These are phyloP conservation scores for Smittium culicis DNA, from an alignment of 371 early-diverging fungal species.

Conservation along the genomic window DNA sequence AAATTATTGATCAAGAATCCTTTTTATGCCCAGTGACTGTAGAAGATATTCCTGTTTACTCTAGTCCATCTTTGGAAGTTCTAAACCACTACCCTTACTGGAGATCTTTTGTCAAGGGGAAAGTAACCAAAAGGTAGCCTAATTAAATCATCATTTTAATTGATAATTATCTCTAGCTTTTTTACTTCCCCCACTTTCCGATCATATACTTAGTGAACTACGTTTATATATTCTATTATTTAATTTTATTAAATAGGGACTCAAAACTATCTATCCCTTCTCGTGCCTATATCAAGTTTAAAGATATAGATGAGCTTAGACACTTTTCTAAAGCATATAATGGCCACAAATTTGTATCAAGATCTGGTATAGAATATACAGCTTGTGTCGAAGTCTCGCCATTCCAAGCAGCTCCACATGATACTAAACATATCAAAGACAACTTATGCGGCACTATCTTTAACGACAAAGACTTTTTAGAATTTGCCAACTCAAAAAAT, in stretches of 20 bases:
- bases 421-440: neutral
- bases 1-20: neutral
- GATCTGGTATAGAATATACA: slow-evolving; percentile 13
- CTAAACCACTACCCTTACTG: slow-evolving; percentile 14
- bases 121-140: slow-evolving; percentile 22
- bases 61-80: slow-evolving; percentile 18
- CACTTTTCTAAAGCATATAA: slow-evolving; percentile 23
- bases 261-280: slow-evolving; percentile 22
- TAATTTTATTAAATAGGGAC: too few relatives aligned
- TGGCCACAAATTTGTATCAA: slow-evolving; percentile 25
- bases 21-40: neutral
- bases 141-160: too few relatives aligned
- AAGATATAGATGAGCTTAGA: slow-evolving; percentile 18
- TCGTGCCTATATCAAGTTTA: slow-evolving; percentile 30
- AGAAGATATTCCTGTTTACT: neutral
- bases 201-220: too few relatives aligned
- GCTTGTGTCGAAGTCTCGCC: slow-evolving; percentile 24
- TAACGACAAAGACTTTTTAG: slow-evolving; percentile 7
- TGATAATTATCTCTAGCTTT: too few relatives aligned
- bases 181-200: too few relatives aligned
- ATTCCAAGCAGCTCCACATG: slow-evolving; percentile 17
- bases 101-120: slow-evolving; percentile 23
- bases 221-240: too few relatives aligned
- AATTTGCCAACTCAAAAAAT: neutral
- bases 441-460: slow-evolving; percentile 6